Base-by-base conservation (phyloP, 2,329 filamentous ascomycete genomes). In the Teratosphaeria zuluensis region DNA sequence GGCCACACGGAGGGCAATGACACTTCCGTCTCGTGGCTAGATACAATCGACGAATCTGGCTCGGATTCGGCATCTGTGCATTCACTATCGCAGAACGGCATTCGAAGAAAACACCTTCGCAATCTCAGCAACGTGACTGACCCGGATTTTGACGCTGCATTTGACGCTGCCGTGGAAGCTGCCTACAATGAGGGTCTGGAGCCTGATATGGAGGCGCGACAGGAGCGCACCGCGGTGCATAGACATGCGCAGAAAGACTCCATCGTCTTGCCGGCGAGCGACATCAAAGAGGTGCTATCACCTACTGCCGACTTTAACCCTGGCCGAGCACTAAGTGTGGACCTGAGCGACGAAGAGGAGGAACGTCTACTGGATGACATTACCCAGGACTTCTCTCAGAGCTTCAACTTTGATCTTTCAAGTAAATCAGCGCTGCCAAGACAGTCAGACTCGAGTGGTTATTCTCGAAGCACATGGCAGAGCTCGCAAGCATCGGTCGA, bases 111-210 rank as follows among this genome's bases (percentile, higher is more conserved):
- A 68, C 86, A 88, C 63, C 82, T 90, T 56, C 84, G 87, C 54
- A 80, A 79, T 38, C 71, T 80, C 2, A 92, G 88, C 63, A 85
- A 85, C 52, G 84, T 82, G 32, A 94, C 90, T 0, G 90, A 95
- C 71, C 87, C 89, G 6, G 92, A 96, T 69, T 96, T 97, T 64
- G 92, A 96, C 73, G 91, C 90, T 8, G 94, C 94, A 3, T 80
- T 97, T 51, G 92, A 97, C 75, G 92, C 92, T 28, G 94, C 94
- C 14, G 92, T 97, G 8, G 94, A 97, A 73, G 92, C 92, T 55
- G 94, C 92, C 4, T 99, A 97, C 72, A 88, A 96, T 70, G 91
- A 96, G 62, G 89, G 89, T 0, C 89, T 90, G 63, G 91, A 96
- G 69, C 88, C 88, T 3, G 84, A 82, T 71, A 79, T 80, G 19